Percentiles rank a stretch among this genome's conserved stretches.
phyloP scores from a whole-genome alignment of 441 rosid species.

The Pelargonium myrrhifolium region DNA sequence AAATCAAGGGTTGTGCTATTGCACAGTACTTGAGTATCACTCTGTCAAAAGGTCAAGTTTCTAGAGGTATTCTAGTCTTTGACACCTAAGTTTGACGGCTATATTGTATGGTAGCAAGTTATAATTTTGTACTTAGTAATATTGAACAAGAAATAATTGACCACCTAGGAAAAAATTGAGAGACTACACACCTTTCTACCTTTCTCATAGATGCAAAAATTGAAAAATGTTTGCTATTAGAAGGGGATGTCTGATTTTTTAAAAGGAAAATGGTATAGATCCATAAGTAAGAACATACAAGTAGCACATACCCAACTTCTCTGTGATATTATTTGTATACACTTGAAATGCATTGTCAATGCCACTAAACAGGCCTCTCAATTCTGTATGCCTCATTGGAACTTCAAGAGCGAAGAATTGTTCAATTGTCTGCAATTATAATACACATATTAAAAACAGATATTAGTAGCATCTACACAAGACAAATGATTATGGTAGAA shows the following conservation, averaged over 20 bases:
- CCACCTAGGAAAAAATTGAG: no score
- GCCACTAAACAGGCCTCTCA: slow-evolving; percentile 73
- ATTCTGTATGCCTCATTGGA: slow-evolving; percentile 81
- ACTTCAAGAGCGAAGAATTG: slow-evolving; percentile 81
- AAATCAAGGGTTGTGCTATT: no score
- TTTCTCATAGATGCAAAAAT: no score
- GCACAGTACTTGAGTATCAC: no score
- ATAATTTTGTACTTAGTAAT: no score
- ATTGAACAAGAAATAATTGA: no score
- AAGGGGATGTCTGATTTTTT: background rate
- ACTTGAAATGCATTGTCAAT: slow-evolving; percentile 93
- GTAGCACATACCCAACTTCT: slow-evolving; percentile 55
- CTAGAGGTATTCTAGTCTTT: no score
- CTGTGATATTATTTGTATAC: slow-evolving; percentile 67
- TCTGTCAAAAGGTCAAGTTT: no score
- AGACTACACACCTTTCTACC: no score
- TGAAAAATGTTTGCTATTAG: no score
- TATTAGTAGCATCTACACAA: background rate
- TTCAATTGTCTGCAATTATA: slow-evolving; percentile 83
- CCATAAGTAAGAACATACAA: slow-evolving; percentile 14
- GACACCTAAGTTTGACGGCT: no score
- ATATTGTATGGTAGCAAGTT: no score
- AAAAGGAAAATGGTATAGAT: background rate
- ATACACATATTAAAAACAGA: slow-evolving; percentile 13
- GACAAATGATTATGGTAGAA: slow-evolving; percentile 1